A percentile compares a stretch with the other conserved stretches of the same genome.
Evolutionary conservation across 1,284 basidiomycete genomes (phyloP).

Genomic region (Moesziomyces sp.): DNA sequence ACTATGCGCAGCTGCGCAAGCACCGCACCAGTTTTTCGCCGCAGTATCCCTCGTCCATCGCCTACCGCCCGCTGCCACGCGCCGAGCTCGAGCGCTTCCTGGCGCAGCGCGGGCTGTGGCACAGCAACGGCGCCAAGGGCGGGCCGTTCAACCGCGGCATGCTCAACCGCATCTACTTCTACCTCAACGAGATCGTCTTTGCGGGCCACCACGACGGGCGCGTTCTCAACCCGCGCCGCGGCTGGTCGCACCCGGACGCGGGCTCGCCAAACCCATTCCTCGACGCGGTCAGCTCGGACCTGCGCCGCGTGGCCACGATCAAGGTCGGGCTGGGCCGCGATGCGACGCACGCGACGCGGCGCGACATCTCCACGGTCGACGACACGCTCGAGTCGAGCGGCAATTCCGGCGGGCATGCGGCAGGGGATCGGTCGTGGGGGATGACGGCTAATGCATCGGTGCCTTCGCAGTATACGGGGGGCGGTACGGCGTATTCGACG

Average conservation of each 20-base stretch:
- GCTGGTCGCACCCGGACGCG: conserved; percentile 11
- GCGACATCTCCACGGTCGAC: conserved; percentile 75
- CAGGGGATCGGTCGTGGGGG: conserved; percentile 72
- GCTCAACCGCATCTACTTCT: conserved; percentile 79
- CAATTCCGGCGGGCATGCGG: background rate
- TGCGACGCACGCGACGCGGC: conserved; percentile 73
- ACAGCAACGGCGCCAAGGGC: conserved; percentile 70
- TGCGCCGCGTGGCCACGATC: conserved; percentile 36
- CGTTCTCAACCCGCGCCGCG: conserved; percentile 11
- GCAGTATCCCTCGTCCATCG: conserved; percentile 78
- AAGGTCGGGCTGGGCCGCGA: conserved; percentile 72
- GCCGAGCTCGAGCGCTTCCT: conserved; percentile 76
- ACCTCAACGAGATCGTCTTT: conserved; percentile 79
- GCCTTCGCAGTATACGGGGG: conserved; percentile 72
- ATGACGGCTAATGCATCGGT: conserved; percentile 69
- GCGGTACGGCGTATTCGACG: conserved; percentile 79
- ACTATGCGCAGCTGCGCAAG: conserved; percentile 74
- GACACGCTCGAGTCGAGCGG: conserved; percentile 58
- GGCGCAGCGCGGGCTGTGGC: conserved; percentile 74
- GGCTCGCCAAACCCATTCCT: conserved; percentile 16
- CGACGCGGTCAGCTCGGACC: conserved; percentile 36
- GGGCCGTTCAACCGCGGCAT: conserved; percentile 76
- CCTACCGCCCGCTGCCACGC: conserved; percentile 79
- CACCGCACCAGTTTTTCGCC: conserved; percentile 76
- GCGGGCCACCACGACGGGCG: conserved; percentile 28